phyloP scores from a whole-genome alignment of 2,329 filamentous ascomycete genomes.

The Aspergillus tamarii region DNA sequence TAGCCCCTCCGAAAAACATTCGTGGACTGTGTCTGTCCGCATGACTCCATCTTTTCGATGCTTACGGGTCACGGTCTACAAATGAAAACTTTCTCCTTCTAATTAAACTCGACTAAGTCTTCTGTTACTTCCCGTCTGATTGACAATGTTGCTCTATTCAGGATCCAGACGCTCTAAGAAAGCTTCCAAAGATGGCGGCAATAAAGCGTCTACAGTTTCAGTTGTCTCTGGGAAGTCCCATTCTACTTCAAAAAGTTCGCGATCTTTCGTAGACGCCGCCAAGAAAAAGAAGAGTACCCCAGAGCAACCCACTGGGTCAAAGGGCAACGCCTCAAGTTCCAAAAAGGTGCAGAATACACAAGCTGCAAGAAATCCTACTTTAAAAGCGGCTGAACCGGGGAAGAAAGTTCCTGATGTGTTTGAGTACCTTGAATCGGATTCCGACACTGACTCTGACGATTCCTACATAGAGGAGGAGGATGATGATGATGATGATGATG shows the following conservation, averaged over 20 bases:
- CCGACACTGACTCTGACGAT: constrained; percentile 24
- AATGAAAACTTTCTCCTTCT: neutral
- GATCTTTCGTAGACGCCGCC: constrained; percentile 21
- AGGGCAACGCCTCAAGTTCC: constrained; percentile 18
- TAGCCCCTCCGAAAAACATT: constrained; percentile 9
- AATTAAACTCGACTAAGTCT: constrained; percentile 3
- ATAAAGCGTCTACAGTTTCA: constrained; percentile 31
- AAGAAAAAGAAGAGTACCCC: constrained; percentile 20
- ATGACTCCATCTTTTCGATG: constrained; percentile 13
- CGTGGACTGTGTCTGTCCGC: constrained; percentile 13
- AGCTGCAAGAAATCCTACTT: constrained; percentile 16
- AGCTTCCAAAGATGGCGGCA: constrained; percentile 32
- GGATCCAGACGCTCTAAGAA: constrained; percentile 30
- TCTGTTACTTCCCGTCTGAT: constrained; percentile 18
- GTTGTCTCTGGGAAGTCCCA: constrained; percentile 23
- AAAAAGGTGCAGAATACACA: constrained; percentile 22
- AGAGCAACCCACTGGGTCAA: constrained; percentile 15
- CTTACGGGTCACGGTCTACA: constrained; percentile 15
- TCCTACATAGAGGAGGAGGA: constrained; percentile 25
- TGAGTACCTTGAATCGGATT: constrained; percentile 39
- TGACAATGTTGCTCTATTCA: constrained; percentile 35
- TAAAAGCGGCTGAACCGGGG: constrained; percentile 21
- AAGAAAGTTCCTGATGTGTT: constrained; percentile 42
- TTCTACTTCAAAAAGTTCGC: constrained; percentile 24
- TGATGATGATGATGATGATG: constrained; percentile 10